Percentiles rank a stretch among this genome's conserved stretches.
phyloP scores from a whole-genome alignment of 257 asterid species.

The Sherardia arvensis region DNA sequence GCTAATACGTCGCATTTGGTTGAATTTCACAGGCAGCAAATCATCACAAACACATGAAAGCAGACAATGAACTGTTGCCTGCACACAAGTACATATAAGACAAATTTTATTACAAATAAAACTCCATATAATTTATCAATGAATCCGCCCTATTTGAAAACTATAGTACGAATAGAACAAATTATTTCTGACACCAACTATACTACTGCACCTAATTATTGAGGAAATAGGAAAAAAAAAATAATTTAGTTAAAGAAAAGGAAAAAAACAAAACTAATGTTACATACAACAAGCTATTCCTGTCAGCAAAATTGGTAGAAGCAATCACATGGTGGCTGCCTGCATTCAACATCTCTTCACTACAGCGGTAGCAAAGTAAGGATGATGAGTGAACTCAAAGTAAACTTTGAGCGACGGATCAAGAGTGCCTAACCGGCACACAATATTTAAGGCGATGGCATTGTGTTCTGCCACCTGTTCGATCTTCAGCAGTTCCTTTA shows the following conservation, averaged over 20 bases:
- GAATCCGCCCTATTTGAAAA: background rate
- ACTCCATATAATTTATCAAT: background rate
- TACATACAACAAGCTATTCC: slow-evolving; percentile 13
- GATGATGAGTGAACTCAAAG: slow-evolving; percentile 78
- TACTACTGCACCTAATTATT: background rate
- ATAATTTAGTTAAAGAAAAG: background rate
- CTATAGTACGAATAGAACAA: background rate
- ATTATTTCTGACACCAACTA: slow-evolving; percentile 1
- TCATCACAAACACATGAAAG: background rate
- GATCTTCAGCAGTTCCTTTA: slow-evolving; percentile 60
- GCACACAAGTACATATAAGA: background rate
- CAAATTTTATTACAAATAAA: background rate
- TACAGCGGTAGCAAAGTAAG: slow-evolving; percentile 76
- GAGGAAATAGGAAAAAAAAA: slow-evolving; percentile 3
- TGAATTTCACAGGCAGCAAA: background rate
- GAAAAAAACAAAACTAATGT: slow-evolving; percentile 3
- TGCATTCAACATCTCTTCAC: slow-evolving; percentile 82
- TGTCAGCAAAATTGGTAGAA: slow-evolving; percentile 31
- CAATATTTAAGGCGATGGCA: slow-evolving; percentile 63
- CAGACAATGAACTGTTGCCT: background rate
- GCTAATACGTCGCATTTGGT: background rate
- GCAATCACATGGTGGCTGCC: background rate
- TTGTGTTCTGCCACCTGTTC: slow-evolving; percentile 97
- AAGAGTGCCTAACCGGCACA: slow-evolving; percentile 62
- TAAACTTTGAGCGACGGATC: slow-evolving; percentile 74